Evolutionary conservation across 73 alveolate genomes (phyloP).

Genomic region (Symbiodinium natans): DNA sequence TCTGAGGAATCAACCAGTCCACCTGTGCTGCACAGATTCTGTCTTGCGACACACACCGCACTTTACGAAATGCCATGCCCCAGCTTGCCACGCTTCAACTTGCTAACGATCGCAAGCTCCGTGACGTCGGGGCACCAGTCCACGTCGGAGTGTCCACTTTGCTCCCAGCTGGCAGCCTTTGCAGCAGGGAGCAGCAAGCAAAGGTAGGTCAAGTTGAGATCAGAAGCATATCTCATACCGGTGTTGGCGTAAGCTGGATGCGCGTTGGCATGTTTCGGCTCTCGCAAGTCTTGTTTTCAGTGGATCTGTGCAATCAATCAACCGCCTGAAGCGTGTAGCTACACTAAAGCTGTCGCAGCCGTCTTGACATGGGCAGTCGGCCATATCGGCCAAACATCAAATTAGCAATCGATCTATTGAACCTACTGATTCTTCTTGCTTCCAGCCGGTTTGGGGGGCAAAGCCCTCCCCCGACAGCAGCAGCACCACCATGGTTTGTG

Average conservation of each 20-base stretch:
- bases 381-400: background rate
- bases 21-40: too few relatives aligned
- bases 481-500: background rate
- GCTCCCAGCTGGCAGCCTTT: background rate
- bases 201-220: background rate
- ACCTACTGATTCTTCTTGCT: background rate
- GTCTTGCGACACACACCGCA: too few relatives aligned
- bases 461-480: background rate
- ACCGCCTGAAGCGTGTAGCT: too few relatives aligned
- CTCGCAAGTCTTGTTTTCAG: too few relatives aligned
- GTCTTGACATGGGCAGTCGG: background rate
- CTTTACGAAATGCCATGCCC: too few relatives aligned
- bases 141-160: background rate
- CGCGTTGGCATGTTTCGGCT: too few relatives aligned
- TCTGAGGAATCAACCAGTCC: too few relatives aligned
- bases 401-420: background rate
- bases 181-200: background rate
- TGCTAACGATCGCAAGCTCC: too few relatives aligned
- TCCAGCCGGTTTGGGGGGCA: background rate
- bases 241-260: too few relatives aligned
- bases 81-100: too few relatives aligned
- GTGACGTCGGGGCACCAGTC: background rate
- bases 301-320: too few relatives aligned
- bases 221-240: too few relatives aligned
- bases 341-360: background rate